Conservation (phyloP, 495 filamentous ascomycete species). For the Extremus antarcticus region DNA sequence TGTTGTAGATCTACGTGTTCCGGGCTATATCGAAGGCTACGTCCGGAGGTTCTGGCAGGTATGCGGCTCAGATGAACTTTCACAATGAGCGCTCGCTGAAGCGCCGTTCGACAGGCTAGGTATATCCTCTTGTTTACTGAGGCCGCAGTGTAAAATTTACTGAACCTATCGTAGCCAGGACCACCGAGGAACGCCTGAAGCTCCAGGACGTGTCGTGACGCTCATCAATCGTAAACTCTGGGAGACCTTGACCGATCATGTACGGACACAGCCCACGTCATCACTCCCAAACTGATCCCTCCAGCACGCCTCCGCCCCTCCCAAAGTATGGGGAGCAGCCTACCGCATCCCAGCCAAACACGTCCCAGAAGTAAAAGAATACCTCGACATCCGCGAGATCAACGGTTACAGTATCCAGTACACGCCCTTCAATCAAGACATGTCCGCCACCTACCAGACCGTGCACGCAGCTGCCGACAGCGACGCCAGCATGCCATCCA, state of each 20-base stretch:
- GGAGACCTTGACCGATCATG: slow-evolving; percentile 63
- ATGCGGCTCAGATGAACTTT: slow-evolving; percentile 10
- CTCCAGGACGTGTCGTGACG: slow-evolving; percentile 85
- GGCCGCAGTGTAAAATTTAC: too few relatives aligned
- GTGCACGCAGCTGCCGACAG: slow-evolving; percentile 28
- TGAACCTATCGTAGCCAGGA: too few relatives aligned
- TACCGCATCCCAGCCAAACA: slow-evolving; percentile 71
- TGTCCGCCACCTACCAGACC: slow-evolving; percentile 17
- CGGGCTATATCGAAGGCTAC: slow-evolving; percentile 88
- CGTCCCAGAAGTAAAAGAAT: slow-evolving; percentile 71
- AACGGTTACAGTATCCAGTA: slow-evolving; percentile 91
- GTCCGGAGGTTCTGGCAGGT: slow-evolving; percentile 98
- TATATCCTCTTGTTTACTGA: too few relatives aligned
- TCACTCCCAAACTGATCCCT: background rate
- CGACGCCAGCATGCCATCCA: slow-evolving; percentile 5
- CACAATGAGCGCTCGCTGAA: slow-evolving; percentile 18
- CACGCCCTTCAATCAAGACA: slow-evolving; percentile 61
- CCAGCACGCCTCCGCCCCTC: slow-evolving; percentile 38
- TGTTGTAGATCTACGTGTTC: slow-evolving; percentile 61
- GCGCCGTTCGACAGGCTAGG: slow-evolving; percentile 41
- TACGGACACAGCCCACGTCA: slow-evolving; percentile 9
- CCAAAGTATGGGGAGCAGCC: slow-evolving; percentile 79
- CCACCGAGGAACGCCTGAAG: slow-evolving; percentile 81
- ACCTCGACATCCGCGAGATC: slow-evolving; percentile 94
- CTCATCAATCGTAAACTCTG: slow-evolving; percentile 74